Evolutionary conservation across 768 basidiomycete genomes (phyloP).

Genomic region (Aureoboletus auriporus): DNA sequence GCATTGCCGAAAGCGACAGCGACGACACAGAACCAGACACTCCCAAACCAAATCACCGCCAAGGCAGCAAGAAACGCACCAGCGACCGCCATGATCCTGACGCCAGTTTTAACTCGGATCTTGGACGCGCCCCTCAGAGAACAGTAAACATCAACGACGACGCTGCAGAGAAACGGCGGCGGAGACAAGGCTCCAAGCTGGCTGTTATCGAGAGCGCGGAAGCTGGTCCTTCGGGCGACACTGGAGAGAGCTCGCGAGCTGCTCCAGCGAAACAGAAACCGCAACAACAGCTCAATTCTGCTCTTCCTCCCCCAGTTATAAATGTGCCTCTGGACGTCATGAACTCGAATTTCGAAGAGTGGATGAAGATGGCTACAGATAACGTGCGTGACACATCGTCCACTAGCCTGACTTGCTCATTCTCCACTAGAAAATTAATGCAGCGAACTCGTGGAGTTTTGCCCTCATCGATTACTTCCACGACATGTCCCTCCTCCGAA

Average conservation of each 20-base stretch:
- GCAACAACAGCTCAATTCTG: constrained; percentile 55
- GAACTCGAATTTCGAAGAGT: constrained; percentile 94
- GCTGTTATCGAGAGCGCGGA: constrained; percentile 52
- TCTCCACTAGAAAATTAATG: constrained; percentile 88
- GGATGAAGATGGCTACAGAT: constrained; percentile 99
- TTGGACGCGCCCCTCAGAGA: constrained; percentile 38
- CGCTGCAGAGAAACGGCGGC: constrained; percentile 77
- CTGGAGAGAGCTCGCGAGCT: constrained; percentile 39
- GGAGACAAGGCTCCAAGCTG: constrained; percentile 74
- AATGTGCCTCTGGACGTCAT: constrained; percentile 77
- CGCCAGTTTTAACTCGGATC: constrained; percentile 32
- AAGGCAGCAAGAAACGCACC: constrained; percentile 34
- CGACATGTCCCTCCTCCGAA: constrained; percentile 93
- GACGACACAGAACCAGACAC: constrained; percentile 33
- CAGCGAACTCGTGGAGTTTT: constrained; percentile 95
- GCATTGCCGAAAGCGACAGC: constrained; percentile 21
- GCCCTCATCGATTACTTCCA: constrained; percentile 99
- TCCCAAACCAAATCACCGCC: constrained; percentile 20
- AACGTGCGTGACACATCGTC: constrained; percentile 55
- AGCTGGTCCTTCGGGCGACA: constrained; percentile 50
- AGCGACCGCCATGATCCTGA: constrained; percentile 45
- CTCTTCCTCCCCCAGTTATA: constrained; percentile 51
- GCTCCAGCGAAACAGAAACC: constrained; percentile 51
- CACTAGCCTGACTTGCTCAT: constrained; percentile 4
- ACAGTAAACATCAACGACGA: constrained; percentile 70